phyloP scores from a whole-genome alignment of 805 yeast species.

The Tetrapisispora fleetii region DNA sequence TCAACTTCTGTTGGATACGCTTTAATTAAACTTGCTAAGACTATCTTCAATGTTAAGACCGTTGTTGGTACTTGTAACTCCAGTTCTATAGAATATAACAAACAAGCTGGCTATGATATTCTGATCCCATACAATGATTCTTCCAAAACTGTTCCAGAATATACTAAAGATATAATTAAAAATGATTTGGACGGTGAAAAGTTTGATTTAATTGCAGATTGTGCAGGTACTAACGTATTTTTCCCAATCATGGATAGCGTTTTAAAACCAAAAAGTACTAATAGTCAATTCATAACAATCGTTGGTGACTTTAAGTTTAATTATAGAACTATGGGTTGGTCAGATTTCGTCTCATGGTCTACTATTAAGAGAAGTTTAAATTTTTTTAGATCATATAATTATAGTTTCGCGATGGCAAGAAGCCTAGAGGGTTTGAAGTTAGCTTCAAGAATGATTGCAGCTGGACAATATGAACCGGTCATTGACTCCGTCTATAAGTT shows the following conservation, averaged over 20 bases:
- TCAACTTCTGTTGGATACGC: slow-evolving; percentile 59
- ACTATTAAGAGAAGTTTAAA: slow-evolving; percentile 10
- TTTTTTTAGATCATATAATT: slow-evolving; percentile 26
- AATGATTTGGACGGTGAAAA: slow-evolving; percentile 29
- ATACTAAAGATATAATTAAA: slow-evolving; percentile 26
- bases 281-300: slow-evolving; percentile 43
- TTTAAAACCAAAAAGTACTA: slow-evolving; percentile 38
- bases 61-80: slow-evolving; percentile 52
- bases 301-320: slow-evolving; percentile 43
- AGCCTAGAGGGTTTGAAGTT: slow-evolving; percentile 12
- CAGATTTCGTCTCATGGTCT: slow-evolving; percentile 7
- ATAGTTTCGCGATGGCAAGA: slow-evolving; percentile 10
- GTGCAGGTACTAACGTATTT: slow-evolving; percentile 49
- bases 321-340: slow-evolving; percentile 10
- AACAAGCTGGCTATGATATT: slow-evolving; percentile 47
- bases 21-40: slow-evolving; percentile 47
- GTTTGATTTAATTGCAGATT: slow-evolving; percentile 57
- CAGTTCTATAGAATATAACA: slow-evolving; percentile 36
- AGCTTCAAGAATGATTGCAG: slow-evolving; percentile 15
- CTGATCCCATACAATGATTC: slow-evolving; percentile 42
- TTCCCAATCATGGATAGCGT: slow-evolving; percentile 34
- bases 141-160: slow-evolving; percentile 32
- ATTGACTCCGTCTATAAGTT: slow-evolving; percentile 48
- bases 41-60: slow-evolving; percentile 35
- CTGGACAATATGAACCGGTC: slow-evolving; percentile 31